Evolutionary conservation across 2,329 filamentous ascomycete species (phyloP).

Genomic region (Ilyonectria robusta): DNA sequence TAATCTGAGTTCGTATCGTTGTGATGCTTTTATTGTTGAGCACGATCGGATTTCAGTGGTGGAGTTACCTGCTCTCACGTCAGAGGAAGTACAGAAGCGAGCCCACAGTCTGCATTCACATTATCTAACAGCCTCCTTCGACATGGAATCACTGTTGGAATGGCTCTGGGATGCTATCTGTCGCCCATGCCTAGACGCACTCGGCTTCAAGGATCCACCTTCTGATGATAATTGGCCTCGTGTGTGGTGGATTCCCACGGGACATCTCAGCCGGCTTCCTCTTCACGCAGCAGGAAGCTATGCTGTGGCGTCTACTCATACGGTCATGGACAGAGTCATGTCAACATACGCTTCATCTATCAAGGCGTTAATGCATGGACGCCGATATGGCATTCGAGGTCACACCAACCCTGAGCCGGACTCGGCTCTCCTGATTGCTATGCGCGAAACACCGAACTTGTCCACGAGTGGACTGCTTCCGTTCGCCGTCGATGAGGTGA

Average conservation of each 20-base stretch:
- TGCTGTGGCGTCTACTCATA: neutral
- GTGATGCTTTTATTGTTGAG: constrained; percentile 4
- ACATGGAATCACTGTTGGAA: neutral
- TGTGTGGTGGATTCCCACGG: no score
- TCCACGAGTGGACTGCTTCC: neutral
- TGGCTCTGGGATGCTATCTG: neutral
- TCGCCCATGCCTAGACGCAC: neutral
- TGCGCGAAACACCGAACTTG: constrained; percentile 8
- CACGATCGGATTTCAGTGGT: neutral
- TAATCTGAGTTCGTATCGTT: constrained; percentile 4
- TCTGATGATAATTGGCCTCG: neutral
- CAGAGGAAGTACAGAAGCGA: no score
- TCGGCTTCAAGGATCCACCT: neutral
- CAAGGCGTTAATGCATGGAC: constrained; percentile 5
- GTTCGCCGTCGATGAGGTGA: neutral
- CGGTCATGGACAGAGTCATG: constrained; percentile 14
- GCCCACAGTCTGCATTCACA: no score
- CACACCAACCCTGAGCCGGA: neutral
- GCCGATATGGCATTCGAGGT: neutral
- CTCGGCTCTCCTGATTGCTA: constrained; percentile 6
- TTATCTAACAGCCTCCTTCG: no score
- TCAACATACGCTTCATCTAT: constrained; percentile 13
- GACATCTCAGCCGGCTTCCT: neutral
- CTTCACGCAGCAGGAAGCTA: neutral
- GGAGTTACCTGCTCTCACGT: neutral